Conservation (phyloP, 257 asterid genomes). For the Agastache rugosa region DNA sequence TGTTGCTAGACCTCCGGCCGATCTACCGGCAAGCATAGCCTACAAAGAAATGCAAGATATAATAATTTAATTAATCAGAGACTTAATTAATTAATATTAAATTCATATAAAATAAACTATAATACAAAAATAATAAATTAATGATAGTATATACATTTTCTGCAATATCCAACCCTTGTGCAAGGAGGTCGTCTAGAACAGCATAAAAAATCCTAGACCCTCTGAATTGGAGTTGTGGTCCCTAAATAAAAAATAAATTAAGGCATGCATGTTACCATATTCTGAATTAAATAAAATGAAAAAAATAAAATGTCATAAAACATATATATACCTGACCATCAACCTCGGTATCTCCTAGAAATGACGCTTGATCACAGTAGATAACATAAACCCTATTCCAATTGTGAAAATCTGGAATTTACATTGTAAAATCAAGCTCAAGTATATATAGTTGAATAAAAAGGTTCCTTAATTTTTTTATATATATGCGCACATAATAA, state of each 20-base stretch:
- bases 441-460: too few species aligned
- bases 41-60: background rate
- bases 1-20: too few species aligned
- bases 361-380: background rate
- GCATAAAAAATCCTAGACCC: background rate
- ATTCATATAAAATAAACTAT: too few species aligned
- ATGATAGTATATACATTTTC: background rate
- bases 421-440: too few species aligned
- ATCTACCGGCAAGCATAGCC: slow-evolving; percentile 2
- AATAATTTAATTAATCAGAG: too few species aligned
- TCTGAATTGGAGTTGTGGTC: background rate
- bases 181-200: background rate
- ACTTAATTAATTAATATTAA: too few species aligned
- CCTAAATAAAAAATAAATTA: background rate
- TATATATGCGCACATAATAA: too few species aligned
- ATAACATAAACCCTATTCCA: background rate
- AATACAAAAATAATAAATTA: too few species aligned
- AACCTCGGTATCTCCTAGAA: background rate
- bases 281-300: too few species aligned
- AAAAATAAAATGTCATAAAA: background rate
- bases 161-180: background rate
- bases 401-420: background rate
- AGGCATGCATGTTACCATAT: too few species aligned
- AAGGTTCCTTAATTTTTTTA: too few species aligned
- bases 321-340: background rate